Evolutionary conservation across 306 rosid species (phyloP).

Genomic region (Sindora glabra): DNA sequence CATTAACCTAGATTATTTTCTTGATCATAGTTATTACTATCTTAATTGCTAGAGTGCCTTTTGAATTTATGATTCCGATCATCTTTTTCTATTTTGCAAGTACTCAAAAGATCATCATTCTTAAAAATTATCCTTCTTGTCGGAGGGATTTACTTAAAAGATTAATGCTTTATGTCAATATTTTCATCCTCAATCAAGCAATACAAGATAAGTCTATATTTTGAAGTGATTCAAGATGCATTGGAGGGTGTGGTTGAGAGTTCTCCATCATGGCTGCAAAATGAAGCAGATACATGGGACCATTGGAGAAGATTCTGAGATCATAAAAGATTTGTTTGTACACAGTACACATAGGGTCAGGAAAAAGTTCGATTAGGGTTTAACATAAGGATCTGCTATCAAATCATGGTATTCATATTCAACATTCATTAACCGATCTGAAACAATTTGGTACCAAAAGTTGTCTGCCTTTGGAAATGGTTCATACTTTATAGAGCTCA

Average conservation of each 20-base stretch:
- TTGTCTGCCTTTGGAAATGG: slow-evolving; percentile 3
- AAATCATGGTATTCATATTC: slow-evolving; percentile 21
- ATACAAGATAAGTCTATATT: not conserved
- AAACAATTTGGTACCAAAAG: not conserved
- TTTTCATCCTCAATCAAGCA: too few relatives aligned
- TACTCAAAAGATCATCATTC: too few relatives aligned
- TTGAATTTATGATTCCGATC: too few relatives aligned
- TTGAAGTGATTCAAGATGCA: slow-evolving; percentile 5
- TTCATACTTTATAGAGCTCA: not conserved
- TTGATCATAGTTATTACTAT: too few relatives aligned
- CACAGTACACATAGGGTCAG: too few relatives aligned
- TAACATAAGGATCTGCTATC: slow-evolving; percentile 1
- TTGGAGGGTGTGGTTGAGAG: slow-evolving; percentile 10
- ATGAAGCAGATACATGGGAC: slow-evolving; percentile 28
- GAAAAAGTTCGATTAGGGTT: too few relatives aligned
- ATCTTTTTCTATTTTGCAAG: too few relatives aligned
- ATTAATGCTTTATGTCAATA: not conserved
- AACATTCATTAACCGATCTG: slow-evolving; percentile 5
- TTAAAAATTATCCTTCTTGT: too few relatives aligned
- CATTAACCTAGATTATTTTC: too few relatives aligned
- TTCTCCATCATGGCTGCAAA: slow-evolving; percentile 16
- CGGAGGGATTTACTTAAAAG: too few relatives aligned
- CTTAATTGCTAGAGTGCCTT: too few relatives aligned
- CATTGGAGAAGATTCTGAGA: slow-evolving; percentile 18
- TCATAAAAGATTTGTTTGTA: slow-evolving; percentile 24